phyloP scores from a whole-genome alignment of 805 yeast genomes.

The Kodamaea nitidulidarum region DNA sequence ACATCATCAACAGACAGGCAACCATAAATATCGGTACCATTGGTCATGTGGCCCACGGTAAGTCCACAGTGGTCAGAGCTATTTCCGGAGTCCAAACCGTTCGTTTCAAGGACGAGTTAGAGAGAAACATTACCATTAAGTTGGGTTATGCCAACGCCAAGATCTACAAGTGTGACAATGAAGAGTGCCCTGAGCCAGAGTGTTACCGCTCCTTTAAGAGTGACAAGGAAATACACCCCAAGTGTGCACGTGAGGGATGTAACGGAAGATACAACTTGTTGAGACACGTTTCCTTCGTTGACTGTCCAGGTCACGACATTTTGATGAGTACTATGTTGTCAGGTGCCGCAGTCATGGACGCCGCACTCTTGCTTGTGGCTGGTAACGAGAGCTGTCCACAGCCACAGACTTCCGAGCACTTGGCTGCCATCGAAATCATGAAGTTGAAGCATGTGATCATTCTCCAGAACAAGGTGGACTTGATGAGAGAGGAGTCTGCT shows the following conservation, averaged over 20 bases:
- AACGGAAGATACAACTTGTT: constrained; percentile 83
- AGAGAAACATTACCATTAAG: constrained; percentile 97
- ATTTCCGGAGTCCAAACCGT: constrained; percentile 99
- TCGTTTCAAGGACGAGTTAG: constrained; percentile 97
- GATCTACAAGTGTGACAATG: constrained; percentile 87
- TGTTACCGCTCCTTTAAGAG: constrained; percentile 93
- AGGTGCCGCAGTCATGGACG: constrained; percentile 99
- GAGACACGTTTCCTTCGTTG: constrained; percentile 97
- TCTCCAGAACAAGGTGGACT: constrained; percentile 95
- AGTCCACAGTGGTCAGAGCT: constrained; percentile 89
- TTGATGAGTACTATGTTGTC: constrained; percentile 99
- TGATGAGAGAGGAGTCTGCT: constrained; percentile 96
- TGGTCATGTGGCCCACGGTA: constrained; percentile 96
- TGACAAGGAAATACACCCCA: constrained; percentile 92
- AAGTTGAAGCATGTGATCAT: constrained; percentile 94
- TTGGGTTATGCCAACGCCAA: constrained; percentile 99
- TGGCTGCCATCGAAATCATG: constrained; percentile 99
- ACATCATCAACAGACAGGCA: constrained; percentile 97
- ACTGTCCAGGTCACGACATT: constrained; percentile 99
- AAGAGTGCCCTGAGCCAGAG: constrained; percentile 86
- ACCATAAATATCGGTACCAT: constrained; percentile 97
- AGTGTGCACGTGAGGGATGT: constrained; percentile 85
- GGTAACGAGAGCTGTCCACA: constrained; percentile 99
- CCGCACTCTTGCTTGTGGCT: constrained; percentile 91
- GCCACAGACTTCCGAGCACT: constrained; percentile 98